phyloP scores from a whole-genome alignment of 2,329 filamentous ascomycete species.

The Colletotrichum cereale region DNA sequence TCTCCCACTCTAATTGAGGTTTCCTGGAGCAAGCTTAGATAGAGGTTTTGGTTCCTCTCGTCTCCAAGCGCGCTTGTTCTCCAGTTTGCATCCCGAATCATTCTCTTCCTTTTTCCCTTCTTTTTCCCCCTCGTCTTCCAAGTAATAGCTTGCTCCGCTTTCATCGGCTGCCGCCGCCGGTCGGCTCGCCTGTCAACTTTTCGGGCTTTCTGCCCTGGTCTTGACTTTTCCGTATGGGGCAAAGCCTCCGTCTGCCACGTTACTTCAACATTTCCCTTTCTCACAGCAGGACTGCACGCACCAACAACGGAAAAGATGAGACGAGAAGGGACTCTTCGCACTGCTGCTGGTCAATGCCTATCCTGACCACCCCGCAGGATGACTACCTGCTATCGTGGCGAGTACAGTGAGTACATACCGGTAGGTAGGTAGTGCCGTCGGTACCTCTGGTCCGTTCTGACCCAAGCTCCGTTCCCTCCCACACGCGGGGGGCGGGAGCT shows the following conservation, averaged over 20 bases:
- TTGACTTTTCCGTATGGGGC: constrained; percentile 34
- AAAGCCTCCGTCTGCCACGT: constrained; percentile 40
- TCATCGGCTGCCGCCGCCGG: not conserved
- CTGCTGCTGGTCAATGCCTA: constrained; percentile 32
- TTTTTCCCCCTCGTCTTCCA: not conserved
- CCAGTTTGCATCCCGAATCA: not conserved
- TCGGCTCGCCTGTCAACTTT: constrained; percentile 32
- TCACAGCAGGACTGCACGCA: constrained; percentile 38
- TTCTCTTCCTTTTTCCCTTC: not conserved
- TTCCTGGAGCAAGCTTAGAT: not conserved
- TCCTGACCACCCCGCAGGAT: constrained; percentile 21
- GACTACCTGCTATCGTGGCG: constrained; percentile 9
- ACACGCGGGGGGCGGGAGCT: constrained; percentile 12
- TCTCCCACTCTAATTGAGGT: not conserved
- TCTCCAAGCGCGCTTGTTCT: constrained; percentile 6
- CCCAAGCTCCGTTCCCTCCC: constrained; percentile 20
- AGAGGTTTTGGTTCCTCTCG: not conserved
- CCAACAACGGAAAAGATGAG: constrained; percentile 33
- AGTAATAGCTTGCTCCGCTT: not conserved
- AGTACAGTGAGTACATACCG: not conserved
- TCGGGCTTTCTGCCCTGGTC: constrained; percentile 26
- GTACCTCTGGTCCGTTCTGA: constrained; percentile 10
- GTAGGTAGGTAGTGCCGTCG: not conserved
- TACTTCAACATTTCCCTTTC: constrained; percentile 36
- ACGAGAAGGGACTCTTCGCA: constrained; percentile 31